Percentiles rank a stretch among this genome's conserved stretches.
Evolutionary conservation across 768 basidiomycete genomes (phyloP).

Genomic region (Phlegmacium glaucopus): DNA sequence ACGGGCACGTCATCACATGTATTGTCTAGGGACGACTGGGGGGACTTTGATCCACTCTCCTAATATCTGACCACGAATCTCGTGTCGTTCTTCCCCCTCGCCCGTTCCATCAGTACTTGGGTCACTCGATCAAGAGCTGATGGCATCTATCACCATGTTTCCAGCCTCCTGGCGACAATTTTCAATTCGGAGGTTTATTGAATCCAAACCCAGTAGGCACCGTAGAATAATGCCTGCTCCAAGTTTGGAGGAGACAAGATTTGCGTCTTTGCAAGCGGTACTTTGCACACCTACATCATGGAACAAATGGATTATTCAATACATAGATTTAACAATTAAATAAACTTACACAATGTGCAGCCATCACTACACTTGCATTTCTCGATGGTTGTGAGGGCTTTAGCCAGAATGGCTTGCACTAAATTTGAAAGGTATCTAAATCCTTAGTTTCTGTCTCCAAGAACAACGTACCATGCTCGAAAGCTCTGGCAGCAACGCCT

Average conservation of each 20-base stretch:
- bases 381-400: constrained; percentile 56
- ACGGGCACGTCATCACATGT: constrained; percentile 35
- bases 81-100: neutral
- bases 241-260: constrained; percentile 68
- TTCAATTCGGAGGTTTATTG: constrained; percentile 21
- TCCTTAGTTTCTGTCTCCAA: neutral
- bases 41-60: constrained; percentile 78
- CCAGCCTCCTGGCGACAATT: too few species aligned
- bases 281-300: constrained; percentile 59
- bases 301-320: neutral
- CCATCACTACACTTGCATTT: constrained; percentile 67
- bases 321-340: neutral
- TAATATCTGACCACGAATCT: constrained; percentile 20
- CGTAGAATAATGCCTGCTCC: constrained; percentile 71
- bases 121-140: neutral
- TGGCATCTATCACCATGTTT: neutral
- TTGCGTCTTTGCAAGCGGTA: constrained; percentile 62
- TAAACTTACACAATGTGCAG: constrained; percentile 59
- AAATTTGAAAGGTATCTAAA: neutral
- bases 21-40: constrained; percentile 66
- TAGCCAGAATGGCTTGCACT: constrained; percentile 57
- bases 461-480: constrained; percentile 63
- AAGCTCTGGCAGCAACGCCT: constrained; percentile 73
- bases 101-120: too few species aligned
- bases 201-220: constrained; percentile 46